Conservation (phyloP, 202 grass and related monocot species). For the Setaria italica region DNA sequence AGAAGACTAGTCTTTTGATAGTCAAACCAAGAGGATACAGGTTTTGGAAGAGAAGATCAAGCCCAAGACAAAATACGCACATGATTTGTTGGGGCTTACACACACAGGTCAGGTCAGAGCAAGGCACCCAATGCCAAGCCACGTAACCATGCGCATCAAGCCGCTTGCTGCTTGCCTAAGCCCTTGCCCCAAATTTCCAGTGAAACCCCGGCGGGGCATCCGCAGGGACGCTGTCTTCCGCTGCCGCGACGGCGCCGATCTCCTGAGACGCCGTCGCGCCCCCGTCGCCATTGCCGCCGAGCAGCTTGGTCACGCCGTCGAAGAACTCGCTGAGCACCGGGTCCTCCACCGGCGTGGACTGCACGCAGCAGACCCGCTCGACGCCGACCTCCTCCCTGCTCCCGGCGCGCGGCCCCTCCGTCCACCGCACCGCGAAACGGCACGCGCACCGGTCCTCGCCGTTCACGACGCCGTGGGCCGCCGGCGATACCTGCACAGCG, state of each 20-base stretch:
- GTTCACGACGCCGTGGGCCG: slow-evolving; percentile 26
- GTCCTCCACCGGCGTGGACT: slow-evolving; percentile 33
- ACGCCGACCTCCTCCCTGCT: slow-evolving; percentile 21
- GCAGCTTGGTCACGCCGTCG: slow-evolving; percentile 27
- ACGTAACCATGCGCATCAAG: background rate
- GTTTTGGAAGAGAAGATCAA: background rate
- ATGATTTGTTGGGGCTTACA: background rate
- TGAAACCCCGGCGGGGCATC: background rate
- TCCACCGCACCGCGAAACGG: slow-evolving; percentile 47
- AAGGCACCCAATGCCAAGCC: background rate
- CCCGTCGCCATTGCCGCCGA: background rate
- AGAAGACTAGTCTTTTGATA: background rate
- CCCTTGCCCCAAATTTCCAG: background rate
- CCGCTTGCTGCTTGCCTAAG: background rate
- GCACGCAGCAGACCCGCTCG: slow-evolving; percentile 37
- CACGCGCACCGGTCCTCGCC: slow-evolving; percentile 52
- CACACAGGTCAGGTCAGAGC: background rate
- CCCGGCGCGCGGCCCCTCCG: slow-evolving; percentile 31
- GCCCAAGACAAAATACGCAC: background rate
- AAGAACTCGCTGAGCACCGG: slow-evolving; percentile 48
- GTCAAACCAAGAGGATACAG: background rate
- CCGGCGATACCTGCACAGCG: slow-evolving; percentile 34
- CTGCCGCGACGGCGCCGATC: background rate
- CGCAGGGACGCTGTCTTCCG: background rate
- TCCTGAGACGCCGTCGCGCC: background rate